Percentiles rank a stretch among this genome's conserved stretches.
phyloP scores from a whole-genome alignment of 179 eudicot species.

The Corrigiola litoralis region DNA sequence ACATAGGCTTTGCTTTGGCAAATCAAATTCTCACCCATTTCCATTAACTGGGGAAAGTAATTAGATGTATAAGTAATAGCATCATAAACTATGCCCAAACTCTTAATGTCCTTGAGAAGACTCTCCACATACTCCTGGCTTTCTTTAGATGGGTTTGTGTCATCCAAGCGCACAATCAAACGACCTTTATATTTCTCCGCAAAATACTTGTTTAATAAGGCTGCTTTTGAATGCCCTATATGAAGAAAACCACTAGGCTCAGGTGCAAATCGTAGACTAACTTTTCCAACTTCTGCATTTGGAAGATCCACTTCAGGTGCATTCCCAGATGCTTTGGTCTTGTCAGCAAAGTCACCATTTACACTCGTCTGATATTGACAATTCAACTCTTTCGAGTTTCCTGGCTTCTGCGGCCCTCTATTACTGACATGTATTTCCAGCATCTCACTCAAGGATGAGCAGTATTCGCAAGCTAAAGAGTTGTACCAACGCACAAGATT shows the following conservation, averaged over 20 bases:
- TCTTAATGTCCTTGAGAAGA: constrained; percentile 63
- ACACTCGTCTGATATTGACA: constrained; percentile 25
- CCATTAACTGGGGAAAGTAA: constrained; percentile 69
- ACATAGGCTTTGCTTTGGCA: constrained; percentile 69
- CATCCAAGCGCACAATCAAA: constrained; percentile 73
- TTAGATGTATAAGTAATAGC: constrained; percentile 79
- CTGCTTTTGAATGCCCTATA: constrained; percentile 85
- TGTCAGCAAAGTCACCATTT: constrained; percentile 28
- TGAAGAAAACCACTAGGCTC: constrained; percentile 92
- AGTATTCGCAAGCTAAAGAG: constrained; percentile 47
- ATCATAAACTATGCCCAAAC: constrained; percentile 58
- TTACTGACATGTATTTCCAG: constrained; percentile 40
- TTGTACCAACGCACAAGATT: constrained; percentile 68
- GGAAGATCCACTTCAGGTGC: constrained; percentile 72
- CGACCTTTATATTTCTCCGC: constrained; percentile 68
- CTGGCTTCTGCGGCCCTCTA: constrained; percentile 34
- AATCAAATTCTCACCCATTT: constrained; percentile 71
- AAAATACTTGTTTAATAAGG: constrained; percentile 68
- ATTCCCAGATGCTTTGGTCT: constrained; percentile 28
- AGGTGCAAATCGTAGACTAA: constrained; percentile 78
- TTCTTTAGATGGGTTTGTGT: constrained; percentile 86
- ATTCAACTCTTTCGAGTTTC: constrained; percentile 39
- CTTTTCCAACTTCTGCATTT: constrained; percentile 69
- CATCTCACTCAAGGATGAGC: constrained; percentile 32
- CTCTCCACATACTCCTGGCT: constrained; percentile 80